Base-by-base conservation (phyloP, 2,329 filamentous ascomycete genomes). In the Thelonectria discophora region DNA sequence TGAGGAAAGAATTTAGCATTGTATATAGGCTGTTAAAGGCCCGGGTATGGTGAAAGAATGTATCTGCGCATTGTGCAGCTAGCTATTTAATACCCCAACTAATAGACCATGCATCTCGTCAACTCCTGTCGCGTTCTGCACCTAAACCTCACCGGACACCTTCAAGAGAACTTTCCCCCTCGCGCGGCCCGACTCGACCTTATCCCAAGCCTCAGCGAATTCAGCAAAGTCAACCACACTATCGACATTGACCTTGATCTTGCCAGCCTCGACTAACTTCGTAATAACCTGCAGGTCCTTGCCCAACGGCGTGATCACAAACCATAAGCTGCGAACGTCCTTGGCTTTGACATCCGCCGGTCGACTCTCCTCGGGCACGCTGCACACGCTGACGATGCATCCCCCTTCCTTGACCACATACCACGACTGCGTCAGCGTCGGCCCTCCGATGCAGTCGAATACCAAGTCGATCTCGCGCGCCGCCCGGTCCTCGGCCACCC, bases 151-250 rank as follows among this genome's bases (percentile, higher is more conserved):
- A 6, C 20, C 34, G 11, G 55, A 58, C 1, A 65, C 40, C 40
- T 60, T 50, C 10, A 68, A 39, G 17, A 68, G 21, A 7, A 68
- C 55, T 24, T 68, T 68, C 3, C 66, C 66, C 32, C 39, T 66
- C 0, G 66, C 30, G 0, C 48, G 47, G 18, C 66, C 65, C 0
- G 47, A 56, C 15, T 68, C 65, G 9, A 66, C 66, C 24, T 63
- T 68, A 0, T 68, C 60, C 65, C 65, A 68, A 2, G 65, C 63
- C n/a, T 55, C 54, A 1, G 48, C 45, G 50, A 62, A 68, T 0
- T 60, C 53, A 1, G 53, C 45, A 32, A 68, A 30, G 0, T 6
- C n/a, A 42, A 68, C 55, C 0, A 68, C 63, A 1, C 60, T 68
- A 15, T 68, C 66, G 11, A 68, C 50, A 0, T 60, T 65, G 2